A percentile compares a stretch with the other conserved stretches of the same genome.
Evolutionary conservation across 148 eudicot species (phyloP).

Genomic region (Agrostemma githago): DNA sequence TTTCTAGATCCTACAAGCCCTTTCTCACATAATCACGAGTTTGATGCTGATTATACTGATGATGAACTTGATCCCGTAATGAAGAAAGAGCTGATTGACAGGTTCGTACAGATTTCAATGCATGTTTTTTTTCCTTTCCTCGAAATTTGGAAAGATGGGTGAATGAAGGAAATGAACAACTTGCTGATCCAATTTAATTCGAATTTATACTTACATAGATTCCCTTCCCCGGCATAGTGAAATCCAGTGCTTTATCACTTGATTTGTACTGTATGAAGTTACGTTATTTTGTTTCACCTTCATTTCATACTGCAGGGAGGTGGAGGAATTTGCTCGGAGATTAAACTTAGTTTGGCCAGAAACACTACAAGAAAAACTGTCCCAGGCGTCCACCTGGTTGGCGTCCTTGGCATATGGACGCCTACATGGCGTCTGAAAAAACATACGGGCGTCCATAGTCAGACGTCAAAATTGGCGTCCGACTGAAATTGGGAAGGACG

Average conservation of each 20-base stretch:
- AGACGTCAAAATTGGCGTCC: too few species aligned
- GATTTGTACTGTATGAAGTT: neutral
- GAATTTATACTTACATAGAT: neutral
- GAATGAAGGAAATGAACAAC: neutral
- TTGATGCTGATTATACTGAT: conserved; percentile 49
- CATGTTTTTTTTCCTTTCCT: neutral
- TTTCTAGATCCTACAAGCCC: conserved; percentile 30
- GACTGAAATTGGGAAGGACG: too few species aligned
- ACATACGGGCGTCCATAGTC: too few species aligned
- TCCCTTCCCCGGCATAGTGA: neutral
- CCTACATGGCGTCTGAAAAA: too few species aligned
- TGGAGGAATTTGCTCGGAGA: conserved; percentile 82
- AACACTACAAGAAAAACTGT: conserved; percentile 64
- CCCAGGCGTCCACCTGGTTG: too few species aligned
- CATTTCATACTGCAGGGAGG: conserved; percentile 47
- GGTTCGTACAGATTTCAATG: conserved; percentile 30
- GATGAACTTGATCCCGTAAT: conserved; percentile 83
- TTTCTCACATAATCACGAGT: conserved; percentile 40
- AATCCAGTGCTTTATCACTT: neutral
- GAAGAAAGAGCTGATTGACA: conserved; percentile 83
- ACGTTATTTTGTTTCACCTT: conserved; percentile 4
- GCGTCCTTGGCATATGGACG: too few species aligned
- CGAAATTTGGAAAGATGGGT: neutral
- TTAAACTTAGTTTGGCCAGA: conserved; percentile 79
- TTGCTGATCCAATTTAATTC: neutral